These are phyloP conservation scores for Chrysopogon serrulatus DNA, from an alignment of 176 grass and related monocot species.

Conservation along the genomic window DNA sequence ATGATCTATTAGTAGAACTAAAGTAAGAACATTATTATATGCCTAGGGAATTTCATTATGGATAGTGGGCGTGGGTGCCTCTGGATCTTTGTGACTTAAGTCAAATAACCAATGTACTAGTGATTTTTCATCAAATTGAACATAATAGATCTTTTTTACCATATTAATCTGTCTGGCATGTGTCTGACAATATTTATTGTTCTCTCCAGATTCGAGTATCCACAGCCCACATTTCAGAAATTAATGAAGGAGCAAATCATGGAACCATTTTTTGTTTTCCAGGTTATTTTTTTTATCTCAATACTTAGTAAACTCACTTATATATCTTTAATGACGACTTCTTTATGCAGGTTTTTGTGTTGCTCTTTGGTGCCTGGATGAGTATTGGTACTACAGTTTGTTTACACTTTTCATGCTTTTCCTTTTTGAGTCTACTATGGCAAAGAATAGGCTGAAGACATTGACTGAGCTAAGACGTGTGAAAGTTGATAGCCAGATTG, in stretches of 20 bases:
- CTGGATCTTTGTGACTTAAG: not conserved
- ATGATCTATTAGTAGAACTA: not conserved
- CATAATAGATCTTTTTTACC: not conserved
- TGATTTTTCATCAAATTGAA: not conserved
- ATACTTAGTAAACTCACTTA: not conserved
- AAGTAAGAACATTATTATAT: not conserved
- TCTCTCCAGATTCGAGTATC: constrained; percentile 92
- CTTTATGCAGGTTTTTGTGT: constrained; percentile 87
- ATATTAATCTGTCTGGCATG: not conserved
- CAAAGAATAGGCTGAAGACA: constrained; percentile 93
- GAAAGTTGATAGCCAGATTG: constrained; percentile 94
- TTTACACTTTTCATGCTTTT: constrained; percentile 99
- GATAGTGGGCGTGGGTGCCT: not conserved
- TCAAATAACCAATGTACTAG: not conserved
- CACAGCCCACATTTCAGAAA: constrained; percentile 98
- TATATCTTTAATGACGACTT: constrained; percentile 18
- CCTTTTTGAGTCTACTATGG: constrained; percentile 99
- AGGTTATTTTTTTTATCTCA: constrained; percentile 53
- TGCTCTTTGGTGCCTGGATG: constrained; percentile 95
- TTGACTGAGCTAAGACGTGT: constrained; percentile 97
- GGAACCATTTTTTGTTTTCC: constrained; percentile 99
- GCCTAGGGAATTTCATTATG: constrained; percentile 5
- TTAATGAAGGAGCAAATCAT: constrained; percentile 94
- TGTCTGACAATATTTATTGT: constrained; percentile 27
- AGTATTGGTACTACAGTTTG: constrained; percentile 99